Evolutionary conservation across 805 yeast genomes (phyloP).

Genomic region (Candida pini): DNA sequence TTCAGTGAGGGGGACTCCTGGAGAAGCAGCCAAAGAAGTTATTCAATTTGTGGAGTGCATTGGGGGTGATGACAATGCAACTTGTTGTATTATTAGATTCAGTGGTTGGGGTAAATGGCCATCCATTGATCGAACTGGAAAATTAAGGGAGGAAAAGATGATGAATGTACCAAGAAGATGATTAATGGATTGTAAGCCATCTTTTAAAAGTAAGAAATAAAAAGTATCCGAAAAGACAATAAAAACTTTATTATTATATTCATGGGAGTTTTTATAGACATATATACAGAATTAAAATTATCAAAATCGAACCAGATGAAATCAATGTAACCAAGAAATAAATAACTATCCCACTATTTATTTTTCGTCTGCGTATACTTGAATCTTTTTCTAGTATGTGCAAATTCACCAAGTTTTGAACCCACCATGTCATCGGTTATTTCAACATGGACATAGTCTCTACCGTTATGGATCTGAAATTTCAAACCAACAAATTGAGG

Average conservation of each 20-base stretch:
- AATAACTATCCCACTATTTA: conserved; percentile 23
- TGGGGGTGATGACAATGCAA: conserved; percentile 95
- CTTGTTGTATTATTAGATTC: conserved; percentile 74
- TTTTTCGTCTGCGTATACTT: conserved; percentile 76
- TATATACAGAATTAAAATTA: conserved; percentile 1
- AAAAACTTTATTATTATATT: background rate
- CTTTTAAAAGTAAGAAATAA: background rate
- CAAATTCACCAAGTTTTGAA: conserved; percentile 89
- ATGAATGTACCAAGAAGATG: conserved; percentile 21
- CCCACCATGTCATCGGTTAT: conserved; percentile 97
- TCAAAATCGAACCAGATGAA: background rate
- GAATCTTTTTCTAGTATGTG: conserved; percentile 87
- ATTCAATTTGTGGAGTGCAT: conserved; percentile 76
- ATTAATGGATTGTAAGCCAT: too few species aligned
- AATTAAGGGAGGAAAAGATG: conserved; percentile 62
- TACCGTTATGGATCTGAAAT: conserved; percentile 95
- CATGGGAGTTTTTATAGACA: too few species aligned
- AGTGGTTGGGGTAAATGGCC: conserved; percentile 97
- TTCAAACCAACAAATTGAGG: conserved; percentile 95
- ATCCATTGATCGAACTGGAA: conserved; percentile 74
- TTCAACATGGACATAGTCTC: conserved; percentile 82
- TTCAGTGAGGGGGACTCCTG: conserved; percentile 72
- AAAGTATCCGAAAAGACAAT: background rate
- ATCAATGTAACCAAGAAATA: background rate
- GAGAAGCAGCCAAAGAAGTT: conserved; percentile 78